phyloP scores from a whole-genome alignment of 441 rosid species.

The Isatis lusitanica region DNA sequence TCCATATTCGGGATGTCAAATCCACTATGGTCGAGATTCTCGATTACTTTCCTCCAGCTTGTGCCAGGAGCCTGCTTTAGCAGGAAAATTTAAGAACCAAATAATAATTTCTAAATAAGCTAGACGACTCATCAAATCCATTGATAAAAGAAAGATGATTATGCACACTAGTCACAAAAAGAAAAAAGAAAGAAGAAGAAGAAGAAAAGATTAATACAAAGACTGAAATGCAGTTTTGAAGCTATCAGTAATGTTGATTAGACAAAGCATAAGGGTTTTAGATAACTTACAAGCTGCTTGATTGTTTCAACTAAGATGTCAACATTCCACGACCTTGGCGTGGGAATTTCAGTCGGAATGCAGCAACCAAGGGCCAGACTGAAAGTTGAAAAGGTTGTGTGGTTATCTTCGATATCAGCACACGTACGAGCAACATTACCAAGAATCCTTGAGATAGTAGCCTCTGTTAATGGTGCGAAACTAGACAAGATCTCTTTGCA shows the following conservation, averaged over 20 bases:
- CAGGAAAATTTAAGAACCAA: constrained; percentile 1
- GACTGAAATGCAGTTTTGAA: constrained; percentile 16
- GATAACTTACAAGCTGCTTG: constrained; percentile 69
- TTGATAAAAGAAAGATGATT: constrained; percentile 3
- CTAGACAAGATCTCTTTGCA: constrained; percentile 82
- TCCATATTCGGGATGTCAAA: constrained; percentile 85
- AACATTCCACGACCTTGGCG: constrained; percentile 71
- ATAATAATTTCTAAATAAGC: not conserved
- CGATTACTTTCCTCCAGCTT: constrained; percentile 78
- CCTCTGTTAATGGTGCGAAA: constrained; percentile 71
- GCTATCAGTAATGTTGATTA: not conserved
- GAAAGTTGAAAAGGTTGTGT: constrained; percentile 66
- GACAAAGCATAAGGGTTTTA: not conserved
- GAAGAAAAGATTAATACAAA: not conserved
- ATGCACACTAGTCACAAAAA: not conserved
- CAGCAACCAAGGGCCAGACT: constrained; percentile 69
- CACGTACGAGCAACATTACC: constrained; percentile 58
- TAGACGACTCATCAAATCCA: not conserved
- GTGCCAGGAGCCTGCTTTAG: constrained; percentile 78
- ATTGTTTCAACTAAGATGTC: constrained; percentile 74
- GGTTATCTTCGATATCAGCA: constrained; percentile 69
- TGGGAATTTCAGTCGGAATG: constrained; percentile 55
- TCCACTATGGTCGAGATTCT: constrained; percentile 87
- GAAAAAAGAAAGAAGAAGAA: not conserved
- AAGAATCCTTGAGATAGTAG: constrained; percentile 67